Conservation (phyloP, 768 basidiomycete genomes). For the Hericium alpestre region DNA sequence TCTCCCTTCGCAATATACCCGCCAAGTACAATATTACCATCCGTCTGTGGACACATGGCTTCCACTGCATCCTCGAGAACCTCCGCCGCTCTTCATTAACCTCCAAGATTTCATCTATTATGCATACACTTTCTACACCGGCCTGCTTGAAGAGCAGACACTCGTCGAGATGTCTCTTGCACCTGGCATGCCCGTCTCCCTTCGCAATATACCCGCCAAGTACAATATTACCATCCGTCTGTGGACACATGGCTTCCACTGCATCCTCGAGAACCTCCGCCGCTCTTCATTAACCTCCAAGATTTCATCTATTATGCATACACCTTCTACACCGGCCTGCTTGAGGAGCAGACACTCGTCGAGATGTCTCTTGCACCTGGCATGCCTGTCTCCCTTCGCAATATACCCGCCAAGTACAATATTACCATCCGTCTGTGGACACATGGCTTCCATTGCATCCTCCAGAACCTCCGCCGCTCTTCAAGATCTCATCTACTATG, state of each 20-base stretch:
- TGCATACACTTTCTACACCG: slow-evolving; percentile 89
- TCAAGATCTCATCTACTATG: no score
- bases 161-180: slow-evolving; percentile 66
- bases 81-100: slow-evolving; percentile 76
- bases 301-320: slow-evolving; percentile 95
- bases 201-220: slow-evolving; percentile 82
- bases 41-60: slow-evolving; percentile 84
- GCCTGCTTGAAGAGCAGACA: slow-evolving; percentile 71
- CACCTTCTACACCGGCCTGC: slow-evolving; percentile 85
- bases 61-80: slow-evolving; percentile 83
- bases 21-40: slow-evolving; percentile 93
- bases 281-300: slow-evolving; percentile 60
- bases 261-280: slow-evolving; percentile 81
- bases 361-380: no score
- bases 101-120: slow-evolving; percentile 72
- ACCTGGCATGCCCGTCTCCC: slow-evolving; percentile 76
- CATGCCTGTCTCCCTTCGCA: no score
- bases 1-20: slow-evolving; percentile 81
- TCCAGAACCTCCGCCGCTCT: no score
- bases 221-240: slow-evolving; percentile 93
- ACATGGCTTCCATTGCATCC: no score
- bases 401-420: no score
- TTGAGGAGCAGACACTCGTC: no score
- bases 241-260: slow-evolving; percentile 88
- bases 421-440: no score